phyloP scores from a whole-genome alignment of 768 basidiomycete genomes.

The Boletus rex-veris region DNA sequence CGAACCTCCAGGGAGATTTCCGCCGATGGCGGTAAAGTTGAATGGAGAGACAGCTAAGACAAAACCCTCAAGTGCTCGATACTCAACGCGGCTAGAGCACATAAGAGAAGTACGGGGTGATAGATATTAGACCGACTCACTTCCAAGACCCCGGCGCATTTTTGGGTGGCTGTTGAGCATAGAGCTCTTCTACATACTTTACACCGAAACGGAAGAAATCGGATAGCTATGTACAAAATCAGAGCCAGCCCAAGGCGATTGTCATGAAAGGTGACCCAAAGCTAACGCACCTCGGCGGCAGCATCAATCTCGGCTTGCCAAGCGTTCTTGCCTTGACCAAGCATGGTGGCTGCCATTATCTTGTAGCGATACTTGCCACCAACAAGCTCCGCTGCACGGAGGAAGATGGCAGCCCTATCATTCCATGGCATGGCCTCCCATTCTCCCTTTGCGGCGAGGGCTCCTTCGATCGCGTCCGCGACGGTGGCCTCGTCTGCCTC shows the following conservation, averaged over 20 bases:
- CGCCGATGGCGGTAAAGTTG: constrained; percentile 98
- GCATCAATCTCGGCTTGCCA: constrained; percentile 99
- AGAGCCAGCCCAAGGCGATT: neutral
- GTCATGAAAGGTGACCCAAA: neutral
- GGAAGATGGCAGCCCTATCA: constrained; percentile 96
- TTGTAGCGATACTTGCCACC: constrained; percentile 95
- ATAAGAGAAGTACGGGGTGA: constrained; percentile 5
- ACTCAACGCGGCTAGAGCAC: constrained; percentile 78
- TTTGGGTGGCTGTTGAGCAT: constrained; percentile 83
- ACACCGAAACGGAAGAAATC: constrained; percentile 98
- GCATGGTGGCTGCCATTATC: constrained; percentile 93
- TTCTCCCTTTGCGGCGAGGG: constrained; percentile 76
- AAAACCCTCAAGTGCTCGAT: constrained; percentile 97
- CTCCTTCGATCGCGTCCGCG: constrained; percentile 76
- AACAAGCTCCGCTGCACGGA: constrained; percentile 95
- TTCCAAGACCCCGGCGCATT: constrained; percentile 92
- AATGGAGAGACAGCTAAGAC: constrained; percentile 97
- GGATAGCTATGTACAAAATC: constrained; percentile 46
- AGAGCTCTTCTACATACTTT: constrained; percentile 94
- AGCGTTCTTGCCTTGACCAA: constrained; percentile 97
- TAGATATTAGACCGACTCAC: constrained; percentile 46
- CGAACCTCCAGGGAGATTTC: constrained; percentile 78
- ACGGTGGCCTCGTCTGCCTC: constrained; percentile 81
- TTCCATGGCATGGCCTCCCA: constrained; percentile 98
- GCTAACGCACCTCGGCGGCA: constrained; percentile 79